Base-by-base conservation (phyloP, 2,329 filamentous ascomycete species). In the Colletotrichum sp. region DNA sequence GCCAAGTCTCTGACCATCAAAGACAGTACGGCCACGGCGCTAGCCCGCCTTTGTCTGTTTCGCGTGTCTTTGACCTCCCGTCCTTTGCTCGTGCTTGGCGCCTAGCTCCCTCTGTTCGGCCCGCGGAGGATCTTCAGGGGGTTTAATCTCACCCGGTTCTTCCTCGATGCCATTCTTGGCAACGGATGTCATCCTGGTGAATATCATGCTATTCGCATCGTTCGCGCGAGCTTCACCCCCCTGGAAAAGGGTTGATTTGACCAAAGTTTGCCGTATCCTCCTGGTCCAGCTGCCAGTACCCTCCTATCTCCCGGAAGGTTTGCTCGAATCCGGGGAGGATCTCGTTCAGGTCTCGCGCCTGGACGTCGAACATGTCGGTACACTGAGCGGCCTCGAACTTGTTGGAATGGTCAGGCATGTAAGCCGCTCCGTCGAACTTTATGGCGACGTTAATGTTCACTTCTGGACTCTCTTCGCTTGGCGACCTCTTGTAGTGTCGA, bases 251-350 rank as follows among this genome's bases (percentile, higher is more conserved):
- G 16, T 70, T 60, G 13, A 6, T 10, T 10, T 52, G 71, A 8
- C 25, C 30, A 43, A 64, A 6, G 36, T 15, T 52, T 6, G 5
- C 34, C n/a, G 62, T 36, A 13, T 62, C 68, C 28, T 75, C 36
- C 8, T 72, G 69, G 16, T 75, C 62, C n/a, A 75, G 39, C n/a
- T 75, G 72, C 72, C 72, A 72, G 39, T 75, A 75, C 12, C 72
- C 72, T 15, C 61, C 72, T 16, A 66, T 66, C n/a, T 72, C 69
- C 4, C 55, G 55, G 27, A 75, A 67, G 7, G 72, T 75, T 32
- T 67, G 62, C 39, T 75, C 69, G 32, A 75, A 61, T 13, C 72
- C 72, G 8, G 72, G 69, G 7, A 75, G 32, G n/a, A 75, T 67
- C 52, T 67, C 69, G 12, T 72, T 34, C 8, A 75, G 6, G 39